phyloP scores from a whole-genome alignment of 2,329 filamentous ascomycete genomes.

The Trichoderma breve region DNA sequence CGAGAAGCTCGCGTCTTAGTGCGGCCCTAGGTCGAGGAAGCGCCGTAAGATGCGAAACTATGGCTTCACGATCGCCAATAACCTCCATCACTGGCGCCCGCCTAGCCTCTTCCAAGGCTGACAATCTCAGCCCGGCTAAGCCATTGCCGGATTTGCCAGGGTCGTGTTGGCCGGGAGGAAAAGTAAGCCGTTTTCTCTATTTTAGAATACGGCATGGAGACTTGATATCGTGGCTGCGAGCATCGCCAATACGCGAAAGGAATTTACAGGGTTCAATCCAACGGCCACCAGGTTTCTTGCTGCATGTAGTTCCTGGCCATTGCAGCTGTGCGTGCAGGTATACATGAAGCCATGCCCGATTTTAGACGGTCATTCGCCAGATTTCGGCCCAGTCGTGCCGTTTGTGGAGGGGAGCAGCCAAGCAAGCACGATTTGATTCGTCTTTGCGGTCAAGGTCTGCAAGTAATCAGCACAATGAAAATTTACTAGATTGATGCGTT shows the following conservation, averaged over 20 bases:
- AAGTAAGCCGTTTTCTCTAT: background rate
- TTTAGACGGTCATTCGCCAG: background rate
- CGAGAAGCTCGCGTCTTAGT: background rate
- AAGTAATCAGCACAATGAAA: background rate
- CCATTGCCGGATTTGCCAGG: background rate
- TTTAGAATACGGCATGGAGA: background rate
- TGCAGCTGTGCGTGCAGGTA: background rate
- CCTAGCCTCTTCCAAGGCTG: background rate
- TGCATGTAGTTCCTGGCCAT: background rate
- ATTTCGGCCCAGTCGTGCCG: background rate
- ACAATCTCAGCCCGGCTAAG: background rate
- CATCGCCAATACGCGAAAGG: background rate
- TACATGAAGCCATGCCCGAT: background rate
- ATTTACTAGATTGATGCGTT: background rate
- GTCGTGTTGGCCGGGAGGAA: background rate
- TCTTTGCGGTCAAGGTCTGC: background rate
- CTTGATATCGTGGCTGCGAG: background rate
- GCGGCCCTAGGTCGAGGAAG: conserved; percentile 7
- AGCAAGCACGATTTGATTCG: background rate
- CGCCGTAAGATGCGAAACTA: conserved; percentile 1
- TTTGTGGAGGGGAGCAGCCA: background rate
- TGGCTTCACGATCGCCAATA: conserved; percentile 6
- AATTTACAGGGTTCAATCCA: background rate
- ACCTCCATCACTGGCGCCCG: background rate
- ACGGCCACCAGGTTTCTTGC: background rate